Conservation (phyloP, 306 rosid species). For the Cucumis melo region DNA sequence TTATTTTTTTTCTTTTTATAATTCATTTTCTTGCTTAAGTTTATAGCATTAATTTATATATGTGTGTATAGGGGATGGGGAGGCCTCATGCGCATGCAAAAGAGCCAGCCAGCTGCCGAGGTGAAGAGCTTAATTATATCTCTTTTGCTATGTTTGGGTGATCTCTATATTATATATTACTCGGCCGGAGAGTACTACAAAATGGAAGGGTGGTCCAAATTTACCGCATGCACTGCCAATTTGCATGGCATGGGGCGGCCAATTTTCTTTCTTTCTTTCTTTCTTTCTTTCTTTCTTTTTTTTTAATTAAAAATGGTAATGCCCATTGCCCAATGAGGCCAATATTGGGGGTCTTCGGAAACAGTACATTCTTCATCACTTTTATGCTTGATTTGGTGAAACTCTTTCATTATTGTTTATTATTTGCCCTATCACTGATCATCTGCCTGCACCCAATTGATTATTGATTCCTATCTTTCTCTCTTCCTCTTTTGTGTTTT, state of each 20-base stretch:
- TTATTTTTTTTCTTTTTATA: no score
- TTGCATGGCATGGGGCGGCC: not conserved
- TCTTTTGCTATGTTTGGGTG: not conserved
- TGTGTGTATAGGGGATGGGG: not conserved
- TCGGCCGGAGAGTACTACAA: not conserved
- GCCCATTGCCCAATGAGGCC: not conserved
- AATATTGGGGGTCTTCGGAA: not conserved
- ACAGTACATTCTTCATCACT: not conserved
- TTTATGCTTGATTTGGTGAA: not conserved
- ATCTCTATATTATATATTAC: not conserved
- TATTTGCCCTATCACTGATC: not conserved
- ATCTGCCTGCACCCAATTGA: not conserved
- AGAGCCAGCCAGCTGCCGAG: not conserved
- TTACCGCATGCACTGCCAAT: not conserved
- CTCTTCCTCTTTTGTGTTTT: not conserved
- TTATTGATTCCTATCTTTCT: not conserved
- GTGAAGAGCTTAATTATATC: not conserved
- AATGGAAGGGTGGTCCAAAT: conserved; percentile 3
- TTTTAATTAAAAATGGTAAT: no score
- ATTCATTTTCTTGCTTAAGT: not conserved
- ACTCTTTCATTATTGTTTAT: not conserved
- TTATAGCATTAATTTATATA: not conserved
- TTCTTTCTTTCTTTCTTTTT: no score
- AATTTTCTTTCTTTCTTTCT: no score
- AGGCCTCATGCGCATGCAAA: not conserved